Percentiles rank a stretch among this genome's conserved stretches.
Conservation (phyloP, 108 stramenopile species). For the Craspedostauros australis region DNA sequence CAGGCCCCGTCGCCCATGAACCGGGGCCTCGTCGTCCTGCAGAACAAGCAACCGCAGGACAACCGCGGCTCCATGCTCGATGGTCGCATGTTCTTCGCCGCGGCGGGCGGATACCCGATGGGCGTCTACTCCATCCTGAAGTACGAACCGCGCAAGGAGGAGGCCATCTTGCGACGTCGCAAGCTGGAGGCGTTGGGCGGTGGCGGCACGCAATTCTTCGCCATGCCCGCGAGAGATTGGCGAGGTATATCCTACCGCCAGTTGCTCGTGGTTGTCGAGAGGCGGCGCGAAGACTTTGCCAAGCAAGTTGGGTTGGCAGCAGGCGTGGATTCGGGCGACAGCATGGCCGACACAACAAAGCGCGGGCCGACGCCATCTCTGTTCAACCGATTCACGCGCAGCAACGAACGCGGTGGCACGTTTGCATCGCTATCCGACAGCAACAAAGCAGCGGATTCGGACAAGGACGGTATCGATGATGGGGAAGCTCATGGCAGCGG, state of each 20-base stretch:
- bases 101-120: conserved; percentile 62
- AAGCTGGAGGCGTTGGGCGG: conserved; percentile 83
- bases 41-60: conserved; percentile 6
- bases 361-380: no score
- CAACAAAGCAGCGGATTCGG: no score
- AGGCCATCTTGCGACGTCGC: conserved; percentile 59
- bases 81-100: conserved; percentile 72
- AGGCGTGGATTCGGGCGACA: no score
- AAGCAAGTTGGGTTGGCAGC: no score
- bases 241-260: conserved; percentile 74
- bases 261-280: conserved; percentile 22
- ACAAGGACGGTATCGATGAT: no score
- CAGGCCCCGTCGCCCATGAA: conserved; percentile 2
- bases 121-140: conserved; percentile 66
- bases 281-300: neutral
- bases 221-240: conserved; percentile 79
- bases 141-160: conserved; percentile 85
- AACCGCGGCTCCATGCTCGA: conserved; percentile 51
- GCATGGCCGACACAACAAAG: no score
- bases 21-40: no score
- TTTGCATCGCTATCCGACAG: no score
- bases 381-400: no score
- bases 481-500: conserved; percentile 5
- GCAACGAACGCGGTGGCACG: no score
- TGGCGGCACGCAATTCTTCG: conserved; percentile 75